These are phyloP conservation scores for Bipolaris sorokiniana DNA, from an alignment of 2,329 filamentous ascomycete species.

Conservation along the genomic window DNA sequence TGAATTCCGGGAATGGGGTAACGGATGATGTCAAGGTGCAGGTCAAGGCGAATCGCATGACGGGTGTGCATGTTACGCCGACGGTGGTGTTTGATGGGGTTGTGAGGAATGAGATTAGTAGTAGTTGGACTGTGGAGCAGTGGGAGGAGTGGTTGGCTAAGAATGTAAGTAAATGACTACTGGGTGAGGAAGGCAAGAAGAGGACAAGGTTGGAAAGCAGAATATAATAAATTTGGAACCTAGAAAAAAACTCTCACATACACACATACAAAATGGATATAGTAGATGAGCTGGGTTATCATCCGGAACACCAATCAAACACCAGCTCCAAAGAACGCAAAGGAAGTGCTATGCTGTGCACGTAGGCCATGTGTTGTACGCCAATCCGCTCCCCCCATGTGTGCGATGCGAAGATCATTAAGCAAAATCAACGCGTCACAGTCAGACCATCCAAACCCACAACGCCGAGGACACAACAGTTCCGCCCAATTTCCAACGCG, in stretches of 20 bases:
- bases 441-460: slow-evolving; percentile 8
- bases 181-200: slow-evolving; percentile 2
- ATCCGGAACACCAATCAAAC: slow-evolving; percentile 9
- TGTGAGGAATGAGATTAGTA: slow-evolving; percentile 78
- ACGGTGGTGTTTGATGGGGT: slow-evolving; percentile 89
- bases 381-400: slow-evolving; percentile 1
- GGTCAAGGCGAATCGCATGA: slow-evolving; percentile 77
- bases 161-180: slow-evolving; percentile 61
- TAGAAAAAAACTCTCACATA: background rate
- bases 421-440: slow-evolving; percentile 5
- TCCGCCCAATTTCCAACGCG: background rate
- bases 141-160: slow-evolving; percentile 84
- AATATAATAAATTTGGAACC: background rate
- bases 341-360: slow-evolving; percentile 3
- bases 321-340: slow-evolving; percentile 2
- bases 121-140: slow-evolving; percentile 77
- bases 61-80: slow-evolving; percentile 88
- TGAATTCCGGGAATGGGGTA: slow-evolving; percentile 81
- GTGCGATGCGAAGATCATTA: slow-evolving; percentile 5
- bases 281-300: slow-evolving; percentile 11
- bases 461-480: slow-evolving; percentile 9
- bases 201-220: background rate
- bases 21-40: slow-evolving; percentile 85
- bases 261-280: slow-evolving; percentile 9
- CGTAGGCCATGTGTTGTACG: slow-evolving; percentile 10